Base-by-base conservation (phyloP, 129 eudicot genomes). In the Heracleum sosnowskyi region DNA sequence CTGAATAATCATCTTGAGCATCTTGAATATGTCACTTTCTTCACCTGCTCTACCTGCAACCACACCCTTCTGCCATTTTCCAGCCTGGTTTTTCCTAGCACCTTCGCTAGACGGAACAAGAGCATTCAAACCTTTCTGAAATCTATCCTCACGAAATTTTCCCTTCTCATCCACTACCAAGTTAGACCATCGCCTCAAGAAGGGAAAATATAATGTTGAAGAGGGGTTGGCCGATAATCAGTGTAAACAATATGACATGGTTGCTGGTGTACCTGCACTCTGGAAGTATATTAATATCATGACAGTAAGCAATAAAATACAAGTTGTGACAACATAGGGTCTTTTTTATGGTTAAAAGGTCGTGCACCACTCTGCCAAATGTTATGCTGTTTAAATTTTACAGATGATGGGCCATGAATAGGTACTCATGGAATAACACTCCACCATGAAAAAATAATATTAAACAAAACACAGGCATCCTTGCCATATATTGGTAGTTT, bases 181-280 rank as follows among this genome's bases (percentile, higher is more conserved):
- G 83, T 96, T 55, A 96, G 81, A 42, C 99, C 99, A 86, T 96
- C 89, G 51, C 97, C 97, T 42, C 99, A 97, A 47, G 91, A 84
- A 51, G 99, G 99, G 73, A 96, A 96, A 46, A 96, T 82, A 77
- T 92, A 92, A 83, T 96, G 99, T 77, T 96, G 99, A 84, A 96
- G 99, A 18, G 99, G 99, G 73, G 99, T 96, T 63, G 99, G 99
- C 47, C 99, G 86, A 80, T 92, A 96, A 85, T 96, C 99, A 10
- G 99, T 96, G 79, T 96, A 96, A 51, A 96, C 99, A 74, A 96
- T 96, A 89, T 96, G 99, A 80, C 99, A 96, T 74, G 99, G 99
- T 86, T 96, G 99, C 81, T 85, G 93, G 85, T 96, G 99, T 75
- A 96, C 99, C 98, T 94, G 96, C 84, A 89, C 37, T 62, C 37